phyloP scores from a whole-genome alignment of 192 early-diverging fungal species.

The Coemansia pectinata region DNA sequence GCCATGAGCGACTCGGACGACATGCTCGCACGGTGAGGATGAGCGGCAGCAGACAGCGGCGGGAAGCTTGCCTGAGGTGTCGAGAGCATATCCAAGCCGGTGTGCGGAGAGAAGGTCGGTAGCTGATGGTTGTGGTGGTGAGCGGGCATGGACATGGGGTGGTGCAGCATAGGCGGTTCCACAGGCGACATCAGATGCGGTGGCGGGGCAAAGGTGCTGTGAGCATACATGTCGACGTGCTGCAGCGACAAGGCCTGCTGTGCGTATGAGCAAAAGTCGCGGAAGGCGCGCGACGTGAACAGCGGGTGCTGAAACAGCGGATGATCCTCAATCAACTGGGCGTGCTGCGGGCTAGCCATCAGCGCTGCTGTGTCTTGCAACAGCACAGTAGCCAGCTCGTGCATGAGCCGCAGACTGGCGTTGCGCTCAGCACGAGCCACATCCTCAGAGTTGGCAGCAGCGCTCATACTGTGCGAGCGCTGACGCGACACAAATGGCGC shows the following conservation, averaged over 20 bases:
- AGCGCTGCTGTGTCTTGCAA: slow-evolving; percentile 51
- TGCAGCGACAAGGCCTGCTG: slow-evolving; percentile 51
- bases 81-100: neutral
- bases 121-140: slow-evolving; percentile 9
- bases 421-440: slow-evolving; percentile 49
- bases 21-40: slow-evolving; percentile 18
- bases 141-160: neutral
- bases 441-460: slow-evolving; percentile 43
- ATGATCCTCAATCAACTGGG: slow-evolving; percentile 31
- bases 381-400: slow-evolving; percentile 50
- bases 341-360: slow-evolving; percentile 40
- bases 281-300: slow-evolving; percentile 51
- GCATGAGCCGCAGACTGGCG: slow-evolving; percentile 50
- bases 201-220: slow-evolving; percentile 7
- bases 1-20: slow-evolving; percentile 32
- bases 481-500: slow-evolving; percentile 37
- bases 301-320: slow-evolving; percentile 47
- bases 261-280: slow-evolving; percentile 51
- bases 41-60: neutral
- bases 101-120: neutral
- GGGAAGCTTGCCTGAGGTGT: slow-evolving; percentile 1
- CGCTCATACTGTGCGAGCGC: slow-evolving; percentile 52
- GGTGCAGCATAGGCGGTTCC: neutral
- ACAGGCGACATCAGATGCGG: slow-evolving; percentile 8
- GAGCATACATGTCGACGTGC: slow-evolving; percentile 29